Conservation (phyloP, 1,284 basidiomycete species). For the Pyrrhoderma lamaoense region DNA sequence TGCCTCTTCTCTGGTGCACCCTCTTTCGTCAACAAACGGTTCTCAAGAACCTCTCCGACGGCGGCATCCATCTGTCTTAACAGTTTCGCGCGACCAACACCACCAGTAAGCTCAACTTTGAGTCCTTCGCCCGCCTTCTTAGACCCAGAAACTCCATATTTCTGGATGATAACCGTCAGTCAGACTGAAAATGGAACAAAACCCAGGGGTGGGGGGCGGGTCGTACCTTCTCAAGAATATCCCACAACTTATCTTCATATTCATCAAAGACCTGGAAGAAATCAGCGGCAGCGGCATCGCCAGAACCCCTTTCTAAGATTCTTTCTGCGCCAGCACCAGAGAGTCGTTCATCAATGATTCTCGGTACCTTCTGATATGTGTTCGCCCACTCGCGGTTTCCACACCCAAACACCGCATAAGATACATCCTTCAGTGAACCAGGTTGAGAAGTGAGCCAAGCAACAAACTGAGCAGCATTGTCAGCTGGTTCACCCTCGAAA, state of each 20-base stretch:
- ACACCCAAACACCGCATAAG: constrained; percentile 46
- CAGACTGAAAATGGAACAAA: neutral
- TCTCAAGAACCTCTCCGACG: constrained; percentile 35
- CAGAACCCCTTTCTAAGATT: constrained; percentile 34
- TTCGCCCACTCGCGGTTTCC: constrained; percentile 48
- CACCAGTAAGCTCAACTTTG: constrained; percentile 30
- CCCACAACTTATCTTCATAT: constrained; percentile 38
- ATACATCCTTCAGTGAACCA: constrained; percentile 30
- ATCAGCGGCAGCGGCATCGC: constrained; percentile 37
- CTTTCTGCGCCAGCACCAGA: constrained; percentile 35
- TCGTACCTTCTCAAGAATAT: constrained; percentile 29
- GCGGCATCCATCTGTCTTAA: constrained; percentile 35
- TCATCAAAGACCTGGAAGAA: constrained; percentile 43
- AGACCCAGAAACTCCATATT: constrained; percentile 13
- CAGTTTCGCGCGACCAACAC: constrained; percentile 30
- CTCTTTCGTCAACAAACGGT: constrained; percentile 33
- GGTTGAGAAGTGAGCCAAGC: constrained; percentile 33
- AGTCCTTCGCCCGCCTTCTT: constrained; percentile 21
- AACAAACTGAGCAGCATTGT: constrained; percentile 43
- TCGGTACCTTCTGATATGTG: constrained; percentile 48
- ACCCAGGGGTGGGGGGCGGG: neutral
- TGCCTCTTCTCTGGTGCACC: constrained; percentile 37
- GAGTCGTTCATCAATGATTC: constrained; percentile 34
- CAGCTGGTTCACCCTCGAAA: constrained; percentile 46
- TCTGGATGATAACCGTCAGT: neutral